Evolutionary conservation across 306 rosid species (phyloP).

Genomic region (Cicer chorassanicum): DNA sequence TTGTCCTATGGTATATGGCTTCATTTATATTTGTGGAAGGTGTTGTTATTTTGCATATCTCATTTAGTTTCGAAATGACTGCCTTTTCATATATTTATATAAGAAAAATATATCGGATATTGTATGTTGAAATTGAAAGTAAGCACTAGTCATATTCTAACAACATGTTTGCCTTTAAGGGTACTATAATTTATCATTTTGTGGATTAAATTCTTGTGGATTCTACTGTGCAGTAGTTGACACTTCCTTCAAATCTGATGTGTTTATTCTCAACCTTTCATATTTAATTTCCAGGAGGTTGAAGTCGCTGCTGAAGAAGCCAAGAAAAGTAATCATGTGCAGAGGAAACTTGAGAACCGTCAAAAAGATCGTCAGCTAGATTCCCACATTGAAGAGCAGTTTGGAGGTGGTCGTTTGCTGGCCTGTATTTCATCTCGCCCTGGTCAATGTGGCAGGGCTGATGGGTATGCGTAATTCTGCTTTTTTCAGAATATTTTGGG

Average conservation of each 20-base stretch:
- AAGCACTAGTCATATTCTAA: no score
- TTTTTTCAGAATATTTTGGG: background rate
- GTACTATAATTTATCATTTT: background rate
- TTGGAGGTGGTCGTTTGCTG: slow-evolving; percentile 53
- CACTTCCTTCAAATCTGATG: background rate
- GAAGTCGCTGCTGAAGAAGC: slow-evolving; percentile 51
- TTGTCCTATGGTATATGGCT: no score
- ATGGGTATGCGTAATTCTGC: slow-evolving; percentile 47
- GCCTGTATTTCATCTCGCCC: slow-evolving; percentile 65
- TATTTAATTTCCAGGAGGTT: slow-evolving; percentile 46
- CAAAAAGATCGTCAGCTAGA: slow-evolving; percentile 52
- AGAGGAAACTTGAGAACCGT: slow-evolving; percentile 53
- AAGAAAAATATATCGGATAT: no score
- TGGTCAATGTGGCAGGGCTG: slow-evolving; percentile 62
- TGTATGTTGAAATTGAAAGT: no score
- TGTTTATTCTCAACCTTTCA: background rate
- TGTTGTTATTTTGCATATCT: no score
- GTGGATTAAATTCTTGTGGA: background rate
- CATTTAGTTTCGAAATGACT: no score
- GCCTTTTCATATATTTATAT: no score
- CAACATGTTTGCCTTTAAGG: background rate
- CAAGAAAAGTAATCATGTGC: slow-evolving; percentile 56
- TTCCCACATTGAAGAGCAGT: slow-evolving; percentile 57
- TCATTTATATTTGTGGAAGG: no score
- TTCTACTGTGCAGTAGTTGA: background rate